These are phyloP conservation scores for Botrytis galanthina DNA, from an alignment of 2,329 filamentous ascomycete species.

Conservation along the genomic window DNA sequence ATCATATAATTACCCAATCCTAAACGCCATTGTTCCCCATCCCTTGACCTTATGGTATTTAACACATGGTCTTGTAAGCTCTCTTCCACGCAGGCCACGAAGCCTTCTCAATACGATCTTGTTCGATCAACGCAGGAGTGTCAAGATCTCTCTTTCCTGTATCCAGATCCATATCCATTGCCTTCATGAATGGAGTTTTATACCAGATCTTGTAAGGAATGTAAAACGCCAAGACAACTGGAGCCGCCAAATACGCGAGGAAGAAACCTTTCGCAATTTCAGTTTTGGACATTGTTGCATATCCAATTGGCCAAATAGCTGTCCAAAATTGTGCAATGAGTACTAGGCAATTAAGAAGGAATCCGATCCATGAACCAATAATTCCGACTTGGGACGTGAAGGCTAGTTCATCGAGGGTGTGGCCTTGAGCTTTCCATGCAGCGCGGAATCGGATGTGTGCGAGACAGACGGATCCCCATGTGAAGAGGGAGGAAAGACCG, in stretches of 20 bases:
- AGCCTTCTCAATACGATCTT: conserved; percentile 28
- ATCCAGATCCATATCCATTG: conserved; percentile 29
- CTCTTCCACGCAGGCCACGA: conserved; percentile 34
- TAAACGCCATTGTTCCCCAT: background rate
- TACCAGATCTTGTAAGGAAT: conserved; percentile 61
- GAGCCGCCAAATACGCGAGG: conserved; percentile 53
- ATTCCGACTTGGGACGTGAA: conserved; percentile 61
- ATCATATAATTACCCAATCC: background rate
- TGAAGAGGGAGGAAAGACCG: conserved; percentile 57
- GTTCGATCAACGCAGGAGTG: conserved; percentile 30
- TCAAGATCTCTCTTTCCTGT: conserved; percentile 32
- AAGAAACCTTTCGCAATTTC: conserved; percentile 56
- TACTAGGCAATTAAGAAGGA: conserved; percentile 51
- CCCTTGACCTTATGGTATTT: background rate
- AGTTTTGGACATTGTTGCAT: conserved; percentile 15
- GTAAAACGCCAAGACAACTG: conserved; percentile 55
- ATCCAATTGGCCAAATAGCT: conserved; percentile 50
- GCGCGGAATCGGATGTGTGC: conserved; percentile 66
- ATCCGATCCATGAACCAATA: conserved; percentile 60
- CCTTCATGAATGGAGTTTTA: conserved; percentile 40
- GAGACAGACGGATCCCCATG: conserved; percentile 64
- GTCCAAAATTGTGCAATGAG: conserved; percentile 43
- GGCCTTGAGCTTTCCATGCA: conserved; percentile 57
- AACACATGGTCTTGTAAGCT: conserved; percentile 18
- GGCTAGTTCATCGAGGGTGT: conserved; percentile 61